A percentile compares a stretch with the other conserved stretches of the same genome.
These are phyloP conservation scores for Trichosporon sp. DNA, from an alignment of 1,284 basidiomycete species.

Conservation along the genomic window DNA sequence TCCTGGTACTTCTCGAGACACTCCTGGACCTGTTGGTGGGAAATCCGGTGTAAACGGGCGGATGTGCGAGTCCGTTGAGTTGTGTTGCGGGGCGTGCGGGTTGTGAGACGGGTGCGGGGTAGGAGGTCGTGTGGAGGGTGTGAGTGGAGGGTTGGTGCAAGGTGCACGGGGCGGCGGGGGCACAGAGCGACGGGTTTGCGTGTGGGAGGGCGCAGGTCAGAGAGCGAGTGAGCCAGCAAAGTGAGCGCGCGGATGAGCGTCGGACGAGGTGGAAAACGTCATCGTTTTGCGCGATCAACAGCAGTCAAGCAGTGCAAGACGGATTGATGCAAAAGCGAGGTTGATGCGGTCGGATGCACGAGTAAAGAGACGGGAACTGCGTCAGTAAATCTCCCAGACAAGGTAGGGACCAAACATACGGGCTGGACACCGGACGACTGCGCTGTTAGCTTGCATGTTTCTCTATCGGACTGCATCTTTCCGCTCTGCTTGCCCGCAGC, in stretches of 20 bases:
- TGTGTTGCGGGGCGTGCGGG: not conserved
- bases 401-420: constrained; percentile 21
- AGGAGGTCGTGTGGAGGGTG: not conserved
- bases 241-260: too few species aligned
- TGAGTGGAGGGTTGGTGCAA: not conserved
- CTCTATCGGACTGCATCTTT: too few species aligned
- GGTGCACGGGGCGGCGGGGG: not conserved
- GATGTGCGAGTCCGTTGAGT: not conserved
- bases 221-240: not conserved
- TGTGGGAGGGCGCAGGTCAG: not conserved
- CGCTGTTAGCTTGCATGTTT: not conserved
- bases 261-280: not conserved
- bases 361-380: too few species aligned
- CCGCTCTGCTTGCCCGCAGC: too few species aligned
- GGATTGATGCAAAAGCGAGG: not conserved
- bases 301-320: not conserved
- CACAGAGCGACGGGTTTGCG: not conserved
- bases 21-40: constrained; percentile 34
- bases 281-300: not conserved
- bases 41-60: not conserved
- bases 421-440: constrained; percentile 44
- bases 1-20: constrained; percentile 65
- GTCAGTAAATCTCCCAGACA: not conserved
- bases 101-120: not conserved
- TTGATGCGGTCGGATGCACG: too few species aligned